phyloP scores from a whole-genome alignment of 768 basidiomycete species.

The Lepiota brunneoincarnata region DNA sequence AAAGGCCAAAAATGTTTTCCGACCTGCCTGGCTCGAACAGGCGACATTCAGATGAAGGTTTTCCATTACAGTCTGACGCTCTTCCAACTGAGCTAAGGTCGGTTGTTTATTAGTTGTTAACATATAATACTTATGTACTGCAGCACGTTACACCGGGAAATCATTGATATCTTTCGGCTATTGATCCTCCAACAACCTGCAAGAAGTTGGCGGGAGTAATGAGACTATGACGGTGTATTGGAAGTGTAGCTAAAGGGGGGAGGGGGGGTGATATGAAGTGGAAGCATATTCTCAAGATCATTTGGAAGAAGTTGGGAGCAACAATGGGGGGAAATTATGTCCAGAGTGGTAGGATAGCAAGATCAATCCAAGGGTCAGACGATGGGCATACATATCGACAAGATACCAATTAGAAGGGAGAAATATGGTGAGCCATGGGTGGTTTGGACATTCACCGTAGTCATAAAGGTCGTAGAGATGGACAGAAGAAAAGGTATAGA shows the following conservation, averaged over 20 bases:
- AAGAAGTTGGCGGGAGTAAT: no score
- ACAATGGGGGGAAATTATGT: neutral
- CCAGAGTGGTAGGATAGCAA: conserved; percentile 1
- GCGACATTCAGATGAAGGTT: conserved; percentile 33
- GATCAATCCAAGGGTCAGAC: conserved; percentile 5
- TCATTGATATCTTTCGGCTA: no score
- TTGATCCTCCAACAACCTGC: no score
- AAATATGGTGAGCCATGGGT: neutral
- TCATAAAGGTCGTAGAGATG: conserved; percentile 7
- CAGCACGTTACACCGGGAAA: no score
- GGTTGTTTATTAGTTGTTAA: conserved; percentile 14
- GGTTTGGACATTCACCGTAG: neutral
- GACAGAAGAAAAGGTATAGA: neutral
- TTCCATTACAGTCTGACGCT: conserved; percentile 42
- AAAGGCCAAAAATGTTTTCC: no score
- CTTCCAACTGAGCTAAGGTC: conserved; percentile 49
- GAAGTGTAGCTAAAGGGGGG: no score
- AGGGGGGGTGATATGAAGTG: no score
- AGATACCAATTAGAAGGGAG: neutral
- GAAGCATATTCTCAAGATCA: neutral
- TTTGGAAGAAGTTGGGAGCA: neutral
- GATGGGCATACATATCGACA: conserved; percentile 2
- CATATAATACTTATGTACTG: no score
- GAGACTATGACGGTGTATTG: no score
- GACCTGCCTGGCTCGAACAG: conserved; percentile 59